phyloP scores from a whole-genome alignment of 306 rosid genomes.

The Myrica gale region DNA sequence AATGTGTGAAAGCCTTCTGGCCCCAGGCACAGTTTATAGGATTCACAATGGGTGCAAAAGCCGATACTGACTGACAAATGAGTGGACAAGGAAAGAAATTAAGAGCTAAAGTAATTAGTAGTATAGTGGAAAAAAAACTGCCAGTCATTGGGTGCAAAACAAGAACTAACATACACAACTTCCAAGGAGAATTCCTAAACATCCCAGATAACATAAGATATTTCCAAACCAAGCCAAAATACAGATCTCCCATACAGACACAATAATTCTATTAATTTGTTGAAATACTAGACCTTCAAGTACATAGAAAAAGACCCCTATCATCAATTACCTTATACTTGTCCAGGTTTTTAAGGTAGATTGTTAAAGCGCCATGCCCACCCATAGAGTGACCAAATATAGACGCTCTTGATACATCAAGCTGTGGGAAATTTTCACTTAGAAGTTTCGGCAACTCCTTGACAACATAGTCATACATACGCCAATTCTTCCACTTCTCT shows the following conservation, averaged over 20 bases:
- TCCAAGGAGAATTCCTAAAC: not conserved
- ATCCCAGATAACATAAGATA: not conserved
- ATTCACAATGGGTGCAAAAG: conserved; percentile 78
- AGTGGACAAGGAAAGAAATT: not conserved
- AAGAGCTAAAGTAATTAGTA: not conserved
- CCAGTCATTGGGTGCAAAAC: not conserved
- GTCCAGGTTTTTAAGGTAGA: conserved; percentile 76
- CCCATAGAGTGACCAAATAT: conserved; percentile 98
- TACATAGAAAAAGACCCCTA: conserved; percentile 3
- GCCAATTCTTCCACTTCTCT: conserved; percentile 99
- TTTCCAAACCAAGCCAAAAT: not conserved
- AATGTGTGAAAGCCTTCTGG: conserved; percentile 86
- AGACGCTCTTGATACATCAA: conserved; percentile 75
- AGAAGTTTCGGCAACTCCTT: conserved; percentile 82
- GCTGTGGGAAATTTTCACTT: conserved; percentile 69
- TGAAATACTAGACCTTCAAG: conserved; percentile 10
- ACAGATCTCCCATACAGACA: not conserved
- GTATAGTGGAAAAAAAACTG: not conserved
- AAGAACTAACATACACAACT: not conserved
- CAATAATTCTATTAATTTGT: not conserved
- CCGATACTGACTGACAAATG: conserved; percentile 76
- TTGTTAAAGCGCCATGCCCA: conserved; percentile 90
- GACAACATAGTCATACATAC: conserved; percentile 92
- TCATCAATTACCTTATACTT: conserved; percentile 68
- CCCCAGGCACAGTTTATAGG: conserved; percentile 91